These are phyloP conservation scores for Penicillium desertorum DNA, from an alignment of 495 filamentous ascomycete genomes.

Conservation along the genomic window DNA sequence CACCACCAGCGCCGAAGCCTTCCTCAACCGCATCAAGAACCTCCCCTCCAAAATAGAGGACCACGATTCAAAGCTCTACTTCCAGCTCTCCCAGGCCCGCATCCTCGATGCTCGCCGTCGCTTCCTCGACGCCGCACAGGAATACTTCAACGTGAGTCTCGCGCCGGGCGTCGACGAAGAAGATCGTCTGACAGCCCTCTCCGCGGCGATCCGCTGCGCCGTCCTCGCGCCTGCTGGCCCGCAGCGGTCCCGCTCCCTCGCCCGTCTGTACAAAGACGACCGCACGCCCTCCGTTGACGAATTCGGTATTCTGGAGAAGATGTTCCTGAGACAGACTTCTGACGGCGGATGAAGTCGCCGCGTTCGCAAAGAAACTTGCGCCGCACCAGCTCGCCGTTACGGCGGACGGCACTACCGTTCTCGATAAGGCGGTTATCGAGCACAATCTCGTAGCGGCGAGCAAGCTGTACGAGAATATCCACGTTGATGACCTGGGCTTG, in stretches of 20 bases:
- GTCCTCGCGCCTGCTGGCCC: constrained; percentile 92
- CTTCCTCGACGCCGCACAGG: constrained; percentile 85
- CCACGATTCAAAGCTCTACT: constrained; percentile 71
- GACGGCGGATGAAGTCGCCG: constrained; percentile 72
- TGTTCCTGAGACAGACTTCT: constrained; percentile 89
- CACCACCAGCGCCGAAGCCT: constrained; percentile 75
- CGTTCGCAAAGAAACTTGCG: constrained; percentile 75
- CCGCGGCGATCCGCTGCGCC: constrained; percentile 90
- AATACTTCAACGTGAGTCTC: constrained; percentile 83
- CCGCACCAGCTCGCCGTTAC: constrained; percentile 89
- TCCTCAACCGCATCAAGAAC: constrained; percentile 90
- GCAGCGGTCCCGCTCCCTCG: constrained; percentile 72
- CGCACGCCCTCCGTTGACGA: constrained; percentile 72
- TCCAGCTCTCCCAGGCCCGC: constrained; percentile 86
- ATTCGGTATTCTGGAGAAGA: constrained; percentile 91
- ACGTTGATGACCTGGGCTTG: constrained; percentile 69
- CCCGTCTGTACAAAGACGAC: constrained; percentile 91
- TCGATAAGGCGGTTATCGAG: constrained; percentile 92
- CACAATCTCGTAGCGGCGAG: constrained; percentile 90
- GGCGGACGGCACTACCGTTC: constrained; percentile 84
- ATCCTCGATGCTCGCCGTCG: constrained; percentile 87
- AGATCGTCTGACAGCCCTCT: constrained; percentile 78
- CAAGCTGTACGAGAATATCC: constrained; percentile 86
- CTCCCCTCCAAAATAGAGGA: constrained; percentile 78
- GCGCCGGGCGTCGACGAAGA: constrained; percentile 75